These are phyloP conservation scores for Cymodocea nodosa DNA, from an alignment of 116 monocot genomes.

Conservation along the genomic window DNA sequence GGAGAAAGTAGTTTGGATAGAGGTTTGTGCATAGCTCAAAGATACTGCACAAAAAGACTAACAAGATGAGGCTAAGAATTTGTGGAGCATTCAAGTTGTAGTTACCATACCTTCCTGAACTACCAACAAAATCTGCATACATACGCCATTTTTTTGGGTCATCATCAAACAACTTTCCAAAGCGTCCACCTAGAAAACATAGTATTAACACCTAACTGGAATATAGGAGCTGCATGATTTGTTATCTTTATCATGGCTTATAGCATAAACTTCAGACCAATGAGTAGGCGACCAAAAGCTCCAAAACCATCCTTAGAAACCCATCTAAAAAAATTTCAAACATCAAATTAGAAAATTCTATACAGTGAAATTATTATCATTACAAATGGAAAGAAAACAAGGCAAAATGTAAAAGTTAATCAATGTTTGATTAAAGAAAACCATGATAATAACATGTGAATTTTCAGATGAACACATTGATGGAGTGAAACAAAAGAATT, in stretches of 20 bases:
- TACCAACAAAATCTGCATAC: slow-evolving; percentile 98
- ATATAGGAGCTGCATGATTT: not conserved
- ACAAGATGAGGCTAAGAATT: not conserved
- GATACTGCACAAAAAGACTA: slow-evolving; percentile 12
- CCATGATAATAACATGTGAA: too few relatives aligned
- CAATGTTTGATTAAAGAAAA: not conserved
- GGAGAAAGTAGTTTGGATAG: slow-evolving; percentile 80
- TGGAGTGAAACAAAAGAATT: not conserved
- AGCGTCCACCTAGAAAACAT: slow-evolving; percentile 64
- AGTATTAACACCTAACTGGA: slow-evolving; percentile 7
- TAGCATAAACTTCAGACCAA: slow-evolving; percentile 36
- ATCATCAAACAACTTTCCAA: slow-evolving; percentile 85
- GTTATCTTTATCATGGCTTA: not conserved
- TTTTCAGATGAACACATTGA: not conserved
- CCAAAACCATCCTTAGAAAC: slow-evolving; percentile 95
- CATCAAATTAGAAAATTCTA: not conserved
- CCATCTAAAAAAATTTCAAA: slow-evolving; percentile 53
- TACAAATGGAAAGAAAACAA: not conserved
- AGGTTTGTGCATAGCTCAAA: slow-evolving; percentile 76
- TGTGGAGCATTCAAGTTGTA: too few relatives aligned
- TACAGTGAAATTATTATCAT: not conserved
- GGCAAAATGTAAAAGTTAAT: not conserved
- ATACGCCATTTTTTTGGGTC: slow-evolving; percentile 95
- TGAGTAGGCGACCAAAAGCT: slow-evolving; percentile 79
- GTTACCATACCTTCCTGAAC: slow-evolving; percentile 68